These are phyloP conservation scores for Middelhovenomyces tepae DNA, from an alignment of 805 yeast species.

Conservation along the genomic window DNA sequence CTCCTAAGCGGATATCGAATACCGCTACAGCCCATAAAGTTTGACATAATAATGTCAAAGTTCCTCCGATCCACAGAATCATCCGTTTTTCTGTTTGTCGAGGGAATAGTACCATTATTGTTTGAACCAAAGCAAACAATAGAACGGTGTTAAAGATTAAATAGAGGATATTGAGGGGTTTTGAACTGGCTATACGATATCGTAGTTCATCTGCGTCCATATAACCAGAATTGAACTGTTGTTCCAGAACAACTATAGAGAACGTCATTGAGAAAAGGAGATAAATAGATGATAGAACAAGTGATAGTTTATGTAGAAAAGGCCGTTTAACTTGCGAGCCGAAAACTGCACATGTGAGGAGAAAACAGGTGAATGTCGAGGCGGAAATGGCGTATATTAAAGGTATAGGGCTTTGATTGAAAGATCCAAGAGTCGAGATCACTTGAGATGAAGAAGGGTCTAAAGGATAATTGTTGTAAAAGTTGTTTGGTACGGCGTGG, in stretches of 20 bases:
- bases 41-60: constrained; percentile 48
- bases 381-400: constrained; percentile 53
- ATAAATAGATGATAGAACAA: constrained; percentile 46
- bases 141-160: constrained; percentile 40
- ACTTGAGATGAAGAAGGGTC: too few relatives aligned
- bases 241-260: constrained; percentile 37
- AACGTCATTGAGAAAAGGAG: constrained; percentile 42
- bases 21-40: constrained; percentile 62
- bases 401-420: too few relatives aligned
- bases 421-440: too few relatives aligned
- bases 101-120: constrained; percentile 56
- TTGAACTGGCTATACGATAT: constrained; percentile 29
- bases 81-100: constrained; percentile 61
- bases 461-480: too few relatives aligned
- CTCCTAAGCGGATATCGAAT: constrained; percentile 32
- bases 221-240: constrained; percentile 37
- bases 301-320: constrained; percentile 39
- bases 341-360: constrained; percentile 47
- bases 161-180: constrained; percentile 47
- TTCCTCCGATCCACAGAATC: constrained; percentile 49
- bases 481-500: too few relatives aligned
- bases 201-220: constrained; percentile 37
- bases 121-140: constrained; percentile 63
- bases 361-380: constrained; percentile 56
- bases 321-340: constrained; percentile 44